Percentiles rank a stretch among this genome's conserved stretches.
Conservation (phyloP, 805 yeast genomes). For the Pichia californica region DNA sequence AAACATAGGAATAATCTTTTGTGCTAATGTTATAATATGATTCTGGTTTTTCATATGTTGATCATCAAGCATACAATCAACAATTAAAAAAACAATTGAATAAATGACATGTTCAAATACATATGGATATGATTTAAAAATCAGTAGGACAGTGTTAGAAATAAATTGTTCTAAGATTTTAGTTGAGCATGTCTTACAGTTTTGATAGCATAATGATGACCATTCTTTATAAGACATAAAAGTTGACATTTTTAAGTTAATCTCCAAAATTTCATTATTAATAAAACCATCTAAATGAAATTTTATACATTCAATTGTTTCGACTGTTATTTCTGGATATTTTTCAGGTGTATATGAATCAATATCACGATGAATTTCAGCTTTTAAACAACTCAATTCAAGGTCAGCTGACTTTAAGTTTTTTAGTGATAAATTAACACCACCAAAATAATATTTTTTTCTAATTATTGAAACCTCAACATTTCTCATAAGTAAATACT, state of each 20-base stretch:
- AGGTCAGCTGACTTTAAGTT: constrained; percentile 21
- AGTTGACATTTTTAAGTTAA: constrained; percentile 26
- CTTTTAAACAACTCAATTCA: constrained; percentile 21
- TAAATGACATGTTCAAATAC: constrained; percentile 22
- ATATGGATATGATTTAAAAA: constrained; percentile 21
- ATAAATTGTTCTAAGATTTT: constrained; percentile 15
- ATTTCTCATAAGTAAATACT: constrained; percentile 20
- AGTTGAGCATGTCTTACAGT: constrained; percentile 20
- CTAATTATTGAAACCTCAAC: constrained; percentile 23
- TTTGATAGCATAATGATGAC: constrained; percentile 16
- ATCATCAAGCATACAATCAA: constrained; percentile 24
- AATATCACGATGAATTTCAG: constrained; percentile 17
- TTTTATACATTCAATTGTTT: constrained; percentile 14
- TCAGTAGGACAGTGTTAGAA: constrained; percentile 12
- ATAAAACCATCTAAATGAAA: constrained; percentile 16
- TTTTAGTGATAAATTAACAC: constrained; percentile 16
- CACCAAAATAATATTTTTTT: constrained; percentile 23
- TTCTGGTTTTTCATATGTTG: constrained; percentile 15
- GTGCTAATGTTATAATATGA: constrained; percentile 13
- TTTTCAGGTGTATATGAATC: constrained; percentile 10
- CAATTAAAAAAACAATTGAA: constrained; percentile 25
- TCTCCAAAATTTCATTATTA: constrained; percentile 22
- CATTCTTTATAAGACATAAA: constrained; percentile 23
- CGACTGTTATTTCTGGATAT: constrained; percentile 10
- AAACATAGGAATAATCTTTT: constrained; percentile 17